Percentiles rank a stretch among this genome's conserved stretches.
These are phyloP conservation scores for Podospora australis DNA, from an alignment of 495 filamentous ascomycete genomes.

Conservation along the genomic window DNA sequence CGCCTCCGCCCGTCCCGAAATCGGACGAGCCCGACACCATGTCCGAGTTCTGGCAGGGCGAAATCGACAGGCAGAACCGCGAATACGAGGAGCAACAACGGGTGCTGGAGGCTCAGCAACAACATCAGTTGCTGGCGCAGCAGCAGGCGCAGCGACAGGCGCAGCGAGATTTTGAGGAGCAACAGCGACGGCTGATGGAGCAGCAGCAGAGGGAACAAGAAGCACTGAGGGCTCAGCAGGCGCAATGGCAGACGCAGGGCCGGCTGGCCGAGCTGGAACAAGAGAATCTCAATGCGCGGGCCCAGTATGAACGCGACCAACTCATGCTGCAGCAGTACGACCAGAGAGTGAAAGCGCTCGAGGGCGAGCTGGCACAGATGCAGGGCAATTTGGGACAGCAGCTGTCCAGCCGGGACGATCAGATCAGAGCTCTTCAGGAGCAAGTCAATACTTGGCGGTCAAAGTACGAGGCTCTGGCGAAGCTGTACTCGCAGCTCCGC, in stretches of 20 bases:
- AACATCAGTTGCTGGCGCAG: constrained; percentile 55
- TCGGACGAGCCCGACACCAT: constrained; percentile 86
- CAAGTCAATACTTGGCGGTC: constrained; percentile 94
- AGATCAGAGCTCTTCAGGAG: constrained; percentile 85
- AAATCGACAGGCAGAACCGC: constrained; percentile 81
- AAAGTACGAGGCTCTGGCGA: constrained; percentile 94
- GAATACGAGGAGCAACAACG: constrained; percentile 92
- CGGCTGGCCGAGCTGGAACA: constrained; percentile 88
- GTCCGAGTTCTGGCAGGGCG: constrained; percentile 94
- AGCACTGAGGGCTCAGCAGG: constrained; percentile 78
- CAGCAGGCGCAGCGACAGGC: constrained; percentile 73
- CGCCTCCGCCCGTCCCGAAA: constrained; percentile 51
- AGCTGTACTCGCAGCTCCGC: constrained; percentile 92
- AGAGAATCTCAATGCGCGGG: constrained; percentile 87
- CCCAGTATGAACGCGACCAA: constrained; percentile 95
- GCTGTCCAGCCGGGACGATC: constrained; percentile 81
- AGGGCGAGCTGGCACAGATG: constrained; percentile 76
- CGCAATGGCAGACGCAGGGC: constrained; percentile 85
- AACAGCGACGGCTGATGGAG: constrained; percentile 80
- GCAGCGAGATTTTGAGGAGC: constrained; percentile 90
- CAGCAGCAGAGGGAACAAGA: constrained; percentile 88
- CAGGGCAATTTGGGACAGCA: constrained; percentile 82
- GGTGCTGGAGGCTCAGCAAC: constrained; percentile 76
- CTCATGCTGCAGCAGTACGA: constrained; percentile 97
- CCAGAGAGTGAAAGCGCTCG: constrained; percentile 82